These are phyloP conservation scores for Diplodia mutila DNA, from an alignment of 2,329 filamentous ascomycete genomes.

Conservation along the genomic window DNA sequence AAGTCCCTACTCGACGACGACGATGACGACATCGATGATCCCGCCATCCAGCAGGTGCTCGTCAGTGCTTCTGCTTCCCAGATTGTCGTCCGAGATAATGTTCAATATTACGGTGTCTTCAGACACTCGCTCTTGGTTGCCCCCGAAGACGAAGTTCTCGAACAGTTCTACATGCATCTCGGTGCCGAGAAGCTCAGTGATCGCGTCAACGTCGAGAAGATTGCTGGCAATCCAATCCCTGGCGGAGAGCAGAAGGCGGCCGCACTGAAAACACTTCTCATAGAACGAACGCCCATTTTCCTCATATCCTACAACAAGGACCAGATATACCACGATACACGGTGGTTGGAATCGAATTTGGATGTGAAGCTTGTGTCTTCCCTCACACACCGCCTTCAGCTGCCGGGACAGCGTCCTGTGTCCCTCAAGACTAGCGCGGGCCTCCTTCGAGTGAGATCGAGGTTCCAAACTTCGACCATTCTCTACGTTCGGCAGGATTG, in stretches of 20 bases:
- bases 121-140: slow-evolving; percentile 82
- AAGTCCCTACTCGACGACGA: slow-evolving; percentile 43
- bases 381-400: slow-evolving; percentile 55
- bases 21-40: slow-evolving; percentile 49
- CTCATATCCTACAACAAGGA: slow-evolving; percentile 80
- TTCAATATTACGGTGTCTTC: slow-evolving; percentile 75
- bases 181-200: slow-evolving; percentile 77
- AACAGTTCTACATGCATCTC: slow-evolving; percentile 81
- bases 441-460: slow-evolving; percentile 70
- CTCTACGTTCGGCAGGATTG: slow-evolving; percentile 78
- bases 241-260: slow-evolving; percentile 70
- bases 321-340: slow-evolving; percentile 80
- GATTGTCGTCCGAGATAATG: slow-evolving; percentile 64
- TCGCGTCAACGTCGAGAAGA: slow-evolving; percentile 33
- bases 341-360: slow-evolving; percentile 88
- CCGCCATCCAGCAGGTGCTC: slow-evolving; percentile 12
- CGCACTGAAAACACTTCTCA: slow-evolving; percentile 75
- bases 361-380: slow-evolving; percentile 76
- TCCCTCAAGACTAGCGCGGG: slow-evolving; percentile 44
- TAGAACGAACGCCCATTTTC: slow-evolving; percentile 88
- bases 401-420: slow-evolving; percentile 18
- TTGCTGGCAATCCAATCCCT: slow-evolving; percentile 18
- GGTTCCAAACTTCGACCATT: slow-evolving; percentile 74
- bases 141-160: slow-evolving; percentile 85
- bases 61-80: slow-evolving; percentile 55